phyloP scores from a whole-genome alignment of 1,284 basidiomycete genomes.

The Malassezia caprae region DNA sequence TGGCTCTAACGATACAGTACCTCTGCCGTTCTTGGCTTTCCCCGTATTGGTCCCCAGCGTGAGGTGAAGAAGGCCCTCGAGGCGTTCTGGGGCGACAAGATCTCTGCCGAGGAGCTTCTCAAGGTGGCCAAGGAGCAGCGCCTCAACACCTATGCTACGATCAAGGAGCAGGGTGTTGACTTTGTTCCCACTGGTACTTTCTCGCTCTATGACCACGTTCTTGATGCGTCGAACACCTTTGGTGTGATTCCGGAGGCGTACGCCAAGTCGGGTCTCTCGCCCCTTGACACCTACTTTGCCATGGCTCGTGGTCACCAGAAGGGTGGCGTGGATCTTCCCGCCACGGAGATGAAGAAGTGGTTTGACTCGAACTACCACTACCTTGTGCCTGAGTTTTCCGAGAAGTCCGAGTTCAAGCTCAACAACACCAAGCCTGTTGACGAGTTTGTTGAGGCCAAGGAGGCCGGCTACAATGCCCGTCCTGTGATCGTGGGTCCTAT shows the following conservation, averaged over 20 bases:
- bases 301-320: slow-evolving; percentile 97
- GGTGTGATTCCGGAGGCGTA: slow-evolving; percentile 96
- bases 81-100: slow-evolving; percentile 87
- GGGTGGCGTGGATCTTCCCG: slow-evolving; percentile 85
- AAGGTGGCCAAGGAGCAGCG: slow-evolving; percentile 79
- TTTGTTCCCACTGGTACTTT: slow-evolving; percentile 93
- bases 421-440: slow-evolving; percentile 82
- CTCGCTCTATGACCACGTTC: slow-evolving; percentile 95
- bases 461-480: slow-evolving; percentile 76
- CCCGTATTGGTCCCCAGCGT: slow-evolving; percentile 89
- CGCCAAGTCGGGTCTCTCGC: slow-evolving; percentile 70
- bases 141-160: slow-evolving; percentile 76
- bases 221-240: slow-evolving; percentile 93
- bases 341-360: slow-evolving; percentile 99
- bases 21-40: slow-evolving; percentile 67
- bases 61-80: slow-evolving; percentile 85
- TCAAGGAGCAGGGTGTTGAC: slow-evolving; percentile 82
- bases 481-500: slow-evolving; percentile 93
- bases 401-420: slow-evolving; percentile 84
- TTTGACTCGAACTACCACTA: slow-evolving; percentile 99
- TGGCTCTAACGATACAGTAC: slow-evolving; percentile 17
- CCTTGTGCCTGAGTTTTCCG: slow-evolving; percentile 92
- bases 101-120: slow-evolving; percentile 76
- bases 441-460: slow-evolving; percentile 92
- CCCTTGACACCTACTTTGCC: slow-evolving; percentile 78